These are phyloP conservation scores for Xylaria sp. DNA, from an alignment of 2,329 filamentous ascomycete genomes.

Conservation along the genomic window DNA sequence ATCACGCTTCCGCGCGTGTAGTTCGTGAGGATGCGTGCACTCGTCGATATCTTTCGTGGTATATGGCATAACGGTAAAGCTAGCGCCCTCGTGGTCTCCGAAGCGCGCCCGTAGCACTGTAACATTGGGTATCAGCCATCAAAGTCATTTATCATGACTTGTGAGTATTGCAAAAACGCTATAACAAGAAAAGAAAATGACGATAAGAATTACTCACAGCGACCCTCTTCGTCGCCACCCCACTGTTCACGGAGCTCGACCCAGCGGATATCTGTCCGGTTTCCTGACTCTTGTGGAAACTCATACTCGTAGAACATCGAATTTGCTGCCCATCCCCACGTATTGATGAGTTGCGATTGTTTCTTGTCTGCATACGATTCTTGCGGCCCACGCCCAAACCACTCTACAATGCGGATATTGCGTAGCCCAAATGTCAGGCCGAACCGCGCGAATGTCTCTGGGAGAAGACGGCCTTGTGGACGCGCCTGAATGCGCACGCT, in stretches of 20 bases:
- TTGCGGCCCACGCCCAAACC: conserved; percentile 75
- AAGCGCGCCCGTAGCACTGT: conserved; percentile 58
- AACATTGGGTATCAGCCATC: background rate
- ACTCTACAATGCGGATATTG: conserved; percentile 58
- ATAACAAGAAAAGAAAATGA: background rate
- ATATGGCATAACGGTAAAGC: conserved; percentile 69
- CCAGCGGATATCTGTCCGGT: conserved; percentile 72
- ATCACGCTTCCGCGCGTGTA: conserved; percentile 60
- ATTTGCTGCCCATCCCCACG: conserved; percentile 60
- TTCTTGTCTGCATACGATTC: conserved; percentile 76
- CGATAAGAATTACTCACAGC: conserved; percentile 21
- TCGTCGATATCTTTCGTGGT: conserved; percentile 63
- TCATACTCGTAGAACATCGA: conserved; percentile 71
- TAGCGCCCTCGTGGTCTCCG: conserved; percentile 59
- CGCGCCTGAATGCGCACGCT: conserved; percentile 62
- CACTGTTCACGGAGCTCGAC: conserved; percentile 58
- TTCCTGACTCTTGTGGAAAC: conserved; percentile 74
- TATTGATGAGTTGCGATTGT: conserved; percentile 67
- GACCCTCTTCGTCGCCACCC: conserved; percentile 46
- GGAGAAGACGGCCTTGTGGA: conserved; percentile 60
- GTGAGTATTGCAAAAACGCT: background rate
- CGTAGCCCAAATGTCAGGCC: conserved; percentile 65
- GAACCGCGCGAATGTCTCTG: conserved; percentile 70
- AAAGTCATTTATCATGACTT: background rate
- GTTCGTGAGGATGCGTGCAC: conserved; percentile 69